Evolutionary conservation across 306 rosid genomes (phyloP).

Genomic region (Prinsepia uniflora): DNA sequence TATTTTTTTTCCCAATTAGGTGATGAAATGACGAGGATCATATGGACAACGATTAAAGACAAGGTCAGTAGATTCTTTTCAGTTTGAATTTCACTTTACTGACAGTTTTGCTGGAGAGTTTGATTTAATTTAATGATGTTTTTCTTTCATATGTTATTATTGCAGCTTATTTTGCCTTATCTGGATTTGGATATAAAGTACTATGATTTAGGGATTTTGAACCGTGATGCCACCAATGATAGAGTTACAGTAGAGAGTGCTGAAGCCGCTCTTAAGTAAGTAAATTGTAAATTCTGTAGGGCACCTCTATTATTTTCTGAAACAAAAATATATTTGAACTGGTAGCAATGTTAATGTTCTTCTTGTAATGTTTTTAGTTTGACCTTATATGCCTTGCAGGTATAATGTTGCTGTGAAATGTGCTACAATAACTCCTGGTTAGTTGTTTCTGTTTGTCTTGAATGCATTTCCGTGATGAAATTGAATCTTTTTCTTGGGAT

Average conservation of each 20-base stretch:
- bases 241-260: constrained; percentile 88
- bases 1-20: constrained; percentile 35
- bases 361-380: constrained; percentile 11
- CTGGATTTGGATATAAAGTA: constrained; percentile 87
- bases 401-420: constrained; percentile 95
- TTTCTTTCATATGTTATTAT: constrained; percentile 11
- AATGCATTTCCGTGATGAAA: background rate
- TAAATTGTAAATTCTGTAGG: background rate
- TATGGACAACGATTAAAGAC: constrained; percentile 81
- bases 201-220: constrained; percentile 78
- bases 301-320: background rate
- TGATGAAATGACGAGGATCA: constrained; percentile 94
- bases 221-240: constrained; percentile 86
- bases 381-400: constrained; percentile 41
- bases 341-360: background rate
- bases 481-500: background rate
- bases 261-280: constrained; percentile 86
- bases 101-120: background rate
- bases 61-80: constrained; percentile 41
- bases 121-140: constrained; percentile 8
- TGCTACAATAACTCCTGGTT: constrained; percentile 96
- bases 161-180: constrained; percentile 89
- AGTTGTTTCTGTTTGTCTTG: constrained; percentile 27
- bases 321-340: background rate
- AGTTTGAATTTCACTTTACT: background rate